Conservation (phyloP, 306 rosid genomes). For the Quercus ilex region DNA sequence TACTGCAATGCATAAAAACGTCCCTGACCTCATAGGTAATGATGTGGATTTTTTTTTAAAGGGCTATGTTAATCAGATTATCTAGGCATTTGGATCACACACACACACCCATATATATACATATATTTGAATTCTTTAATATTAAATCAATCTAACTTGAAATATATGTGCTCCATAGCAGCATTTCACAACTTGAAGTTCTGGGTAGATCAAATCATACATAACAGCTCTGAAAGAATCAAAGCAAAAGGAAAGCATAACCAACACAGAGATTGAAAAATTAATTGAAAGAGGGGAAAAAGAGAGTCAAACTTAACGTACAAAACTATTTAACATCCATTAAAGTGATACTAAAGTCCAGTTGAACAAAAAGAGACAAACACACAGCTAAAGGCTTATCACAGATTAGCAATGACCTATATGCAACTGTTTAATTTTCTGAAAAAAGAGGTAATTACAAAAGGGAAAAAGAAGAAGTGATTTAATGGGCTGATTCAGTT, state of each 20-base stretch:
- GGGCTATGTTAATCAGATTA: background rate
- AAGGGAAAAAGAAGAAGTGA: background rate
- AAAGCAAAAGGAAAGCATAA: background rate
- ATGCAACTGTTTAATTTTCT: background rate
- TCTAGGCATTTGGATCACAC: background rate
- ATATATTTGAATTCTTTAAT: background rate
- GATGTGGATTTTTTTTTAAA: background rate
- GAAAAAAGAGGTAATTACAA: background rate
- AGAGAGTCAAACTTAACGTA: background rate
- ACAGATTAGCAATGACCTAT: background rate
- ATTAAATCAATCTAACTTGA: background rate
- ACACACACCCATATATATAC: too few relatives aligned
- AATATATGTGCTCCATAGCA: background rate
- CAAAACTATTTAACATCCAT: background rate
- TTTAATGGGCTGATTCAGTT: background rate
- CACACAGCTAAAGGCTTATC: background rate
- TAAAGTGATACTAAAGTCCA: background rate
- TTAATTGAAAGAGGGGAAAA: background rate
- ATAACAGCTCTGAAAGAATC: background rate
- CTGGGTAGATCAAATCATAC: background rate
- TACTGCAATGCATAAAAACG: background rate
- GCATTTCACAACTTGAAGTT: background rate
- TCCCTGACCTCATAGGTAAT: background rate
- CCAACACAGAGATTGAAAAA: background rate
- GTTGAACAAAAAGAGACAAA: background rate